Percentiles rank a stretch among this genome's conserved stretches.
Conservation (phyloP, 2,329 filamentous ascomycete species). For the Tolypocladium ovalisporum region DNA sequence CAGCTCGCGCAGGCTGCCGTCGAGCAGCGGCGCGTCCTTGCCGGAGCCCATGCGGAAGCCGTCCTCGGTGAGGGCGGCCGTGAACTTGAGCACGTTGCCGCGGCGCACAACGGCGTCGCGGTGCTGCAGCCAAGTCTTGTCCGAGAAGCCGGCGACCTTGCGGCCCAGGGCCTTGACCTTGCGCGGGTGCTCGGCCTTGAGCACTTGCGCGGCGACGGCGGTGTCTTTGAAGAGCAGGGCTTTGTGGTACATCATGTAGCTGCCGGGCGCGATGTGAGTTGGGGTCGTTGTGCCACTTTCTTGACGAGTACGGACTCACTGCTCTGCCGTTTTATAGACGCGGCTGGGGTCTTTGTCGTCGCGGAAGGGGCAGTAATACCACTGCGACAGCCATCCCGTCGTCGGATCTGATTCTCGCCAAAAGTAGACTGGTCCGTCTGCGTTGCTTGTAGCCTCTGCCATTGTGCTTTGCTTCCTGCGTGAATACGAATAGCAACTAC, state of each 20-base stretch:
- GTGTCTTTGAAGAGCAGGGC: slow-evolving; percentile 36
- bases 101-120: slow-evolving; percentile 44
- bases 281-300: no score
- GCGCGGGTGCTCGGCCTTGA: slow-evolving; percentile 32
- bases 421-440: slow-evolving; percentile 26
- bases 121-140: slow-evolving; percentile 37
- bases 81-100: slow-evolving; percentile 51
- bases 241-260: slow-evolving; percentile 46
- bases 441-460: background rate
- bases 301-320: no score
- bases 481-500: no score
- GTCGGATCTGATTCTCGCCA: slow-evolving; percentile 34
- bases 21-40: slow-evolving; percentile 13
- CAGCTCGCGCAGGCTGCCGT: slow-evolving; percentile 29
- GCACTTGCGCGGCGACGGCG: slow-evolving; percentile 34
- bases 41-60: slow-evolving; percentile 13
- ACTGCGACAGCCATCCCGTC: slow-evolving; percentile 52
- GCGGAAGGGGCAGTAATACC: slow-evolving; percentile 42
- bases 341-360: slow-evolving; percentile 21
- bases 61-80: slow-evolving; percentile 21
- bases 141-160: slow-evolving; percentile 39
- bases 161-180: slow-evolving; percentile 44
- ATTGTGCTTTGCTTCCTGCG: background rate
- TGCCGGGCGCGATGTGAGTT: no score
- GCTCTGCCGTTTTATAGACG: slow-evolving; percentile 39